Conservation (phyloP, 2,329 filamentous ascomycete genomes). For the Diaporthe sp. region DNA sequence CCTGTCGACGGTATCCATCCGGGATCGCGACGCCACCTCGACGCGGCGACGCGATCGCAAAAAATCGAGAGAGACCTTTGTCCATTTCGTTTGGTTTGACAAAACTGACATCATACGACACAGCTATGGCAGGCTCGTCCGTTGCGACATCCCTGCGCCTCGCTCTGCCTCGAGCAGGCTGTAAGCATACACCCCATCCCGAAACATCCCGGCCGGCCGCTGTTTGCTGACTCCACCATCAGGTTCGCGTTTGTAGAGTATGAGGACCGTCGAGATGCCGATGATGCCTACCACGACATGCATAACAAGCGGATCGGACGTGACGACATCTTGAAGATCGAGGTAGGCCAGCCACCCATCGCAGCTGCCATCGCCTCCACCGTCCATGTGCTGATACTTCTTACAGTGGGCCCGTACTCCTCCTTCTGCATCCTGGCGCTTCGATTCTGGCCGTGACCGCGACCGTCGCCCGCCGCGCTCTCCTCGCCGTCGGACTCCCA, state of each 20-base stretch:
- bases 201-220: neutral
- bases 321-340: slow-evolving; percentile 96
- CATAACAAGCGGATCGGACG: slow-evolving; percentile 98
- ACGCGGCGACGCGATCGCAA: slow-evolving; percentile 45
- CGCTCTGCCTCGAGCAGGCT: slow-evolving; percentile 93
- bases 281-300: slow-evolving; percentile 99
- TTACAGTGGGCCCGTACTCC: slow-evolving; percentile 97
- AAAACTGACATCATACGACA: slow-evolving; percentile 59
- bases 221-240: slow-evolving; percentile 31
- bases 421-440: slow-evolving; percentile 97
- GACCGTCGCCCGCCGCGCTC: slow-evolving; percentile 73
- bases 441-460: slow-evolving; percentile 89
- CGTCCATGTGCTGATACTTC: slow-evolving; percentile 36
- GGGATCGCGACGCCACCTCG: slow-evolving; percentile 46
- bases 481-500: slow-evolving; percentile 78
- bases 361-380: slow-evolving; percentile 38
- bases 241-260: slow-evolving; percentile 99
- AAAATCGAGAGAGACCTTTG: slow-evolving; percentile 46
- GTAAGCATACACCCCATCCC: slow-evolving; percentile 70
- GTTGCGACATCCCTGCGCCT: slow-evolving; percentile 97
- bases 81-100: slow-evolving; percentile 53
- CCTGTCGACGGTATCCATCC: slow-evolving; percentile 48
- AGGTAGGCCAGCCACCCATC: slow-evolving; percentile 70
- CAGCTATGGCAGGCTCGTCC: slow-evolving; percentile 97
- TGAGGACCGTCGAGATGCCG: slow-evolving; percentile 96